Conservation (phyloP, 1,284 basidiomycete genomes). For the Ustilago cynodontis region DNA sequence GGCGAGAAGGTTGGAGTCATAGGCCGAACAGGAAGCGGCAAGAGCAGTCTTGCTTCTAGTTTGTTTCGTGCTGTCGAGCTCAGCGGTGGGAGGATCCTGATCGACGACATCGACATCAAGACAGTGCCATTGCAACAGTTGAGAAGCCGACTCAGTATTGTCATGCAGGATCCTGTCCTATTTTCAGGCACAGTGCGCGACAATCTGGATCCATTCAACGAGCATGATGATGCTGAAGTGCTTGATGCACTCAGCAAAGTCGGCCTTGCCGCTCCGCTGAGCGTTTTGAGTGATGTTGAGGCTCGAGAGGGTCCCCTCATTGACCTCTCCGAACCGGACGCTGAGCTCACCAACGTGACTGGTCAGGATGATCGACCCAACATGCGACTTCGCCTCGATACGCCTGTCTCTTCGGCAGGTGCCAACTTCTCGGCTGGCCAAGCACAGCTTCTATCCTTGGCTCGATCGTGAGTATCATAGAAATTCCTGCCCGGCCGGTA, state of each 20-base stretch:
- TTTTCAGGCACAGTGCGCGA: conserved; percentile 88
- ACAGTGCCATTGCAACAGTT: conserved; percentile 47
- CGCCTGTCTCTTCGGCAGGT: conserved; percentile 82
- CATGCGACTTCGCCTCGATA: conserved; percentile 75
- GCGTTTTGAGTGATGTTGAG: background rate
- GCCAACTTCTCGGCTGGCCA: conserved; percentile 88
- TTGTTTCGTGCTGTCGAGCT: conserved; percentile 53
- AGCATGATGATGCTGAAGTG: conserved; percentile 84
- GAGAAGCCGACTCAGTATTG: conserved; percentile 71
- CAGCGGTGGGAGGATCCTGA: conserved; percentile 54
- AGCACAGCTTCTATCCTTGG: conserved; percentile 83
- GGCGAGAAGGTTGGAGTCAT: conserved; percentile 75
- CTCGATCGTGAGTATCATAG: conserved; percentile 71
- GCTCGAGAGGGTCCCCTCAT: conserved; percentile 58
- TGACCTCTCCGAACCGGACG: conserved; percentile 66
- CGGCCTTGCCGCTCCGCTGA: conserved; percentile 63
- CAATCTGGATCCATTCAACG: conserved; percentile 87
- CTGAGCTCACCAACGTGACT: background rate
- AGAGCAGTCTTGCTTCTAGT: conserved; percentile 51
- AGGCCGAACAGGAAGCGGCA: conserved; percentile 74
- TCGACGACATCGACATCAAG: conserved; percentile 64
- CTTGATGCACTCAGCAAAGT: conserved; percentile 72
- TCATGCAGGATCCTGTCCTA: conserved; percentile 78
- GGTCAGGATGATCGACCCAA: conserved; percentile 17
- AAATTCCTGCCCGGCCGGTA: conserved; percentile 46